Evolutionary conservation across 2,329 filamentous ascomycete species (phyloP).

Genomic region (Alternaria viburni): DNA sequence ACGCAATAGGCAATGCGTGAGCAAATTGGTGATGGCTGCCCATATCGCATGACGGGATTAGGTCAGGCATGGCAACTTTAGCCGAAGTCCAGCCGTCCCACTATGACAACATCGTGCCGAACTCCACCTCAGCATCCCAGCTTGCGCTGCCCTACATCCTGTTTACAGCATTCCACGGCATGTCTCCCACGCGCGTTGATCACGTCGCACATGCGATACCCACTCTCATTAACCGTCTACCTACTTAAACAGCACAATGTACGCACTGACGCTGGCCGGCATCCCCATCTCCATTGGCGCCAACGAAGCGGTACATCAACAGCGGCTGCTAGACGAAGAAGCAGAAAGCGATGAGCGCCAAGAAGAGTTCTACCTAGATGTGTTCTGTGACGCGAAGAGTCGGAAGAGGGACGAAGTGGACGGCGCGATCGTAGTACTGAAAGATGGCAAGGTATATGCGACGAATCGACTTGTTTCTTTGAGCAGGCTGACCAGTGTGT

Average conservation of each 20-base stretch:
- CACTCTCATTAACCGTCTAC: not conserved
- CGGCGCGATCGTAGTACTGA: slow-evolving; percentile 53
- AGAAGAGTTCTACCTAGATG: slow-evolving; percentile 59
- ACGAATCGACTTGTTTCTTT: not conserved
- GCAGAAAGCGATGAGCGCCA: slow-evolving; percentile 56
- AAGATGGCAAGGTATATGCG: slow-evolving; percentile 52
- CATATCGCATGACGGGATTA: not conserved
- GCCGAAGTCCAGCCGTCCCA: slow-evolving; percentile 14
- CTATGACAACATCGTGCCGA: slow-evolving; percentile 36
- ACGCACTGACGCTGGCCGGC: slow-evolving; percentile 47
- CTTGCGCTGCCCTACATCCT: slow-evolving; percentile 13
- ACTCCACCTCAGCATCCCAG: slow-evolving; percentile 16
- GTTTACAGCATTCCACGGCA: slow-evolving; percentile 12
- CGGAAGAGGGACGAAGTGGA: slow-evolving; percentile 50
- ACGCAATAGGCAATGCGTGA: not conserved
- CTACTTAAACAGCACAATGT: slow-evolving; percentile 22
- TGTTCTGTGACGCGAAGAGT: slow-evolving; percentile 50
- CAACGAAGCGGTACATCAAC: slow-evolving; percentile 57
- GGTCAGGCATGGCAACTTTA: not conserved
- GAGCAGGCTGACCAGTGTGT: not conserved
- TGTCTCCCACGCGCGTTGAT: slow-evolving; percentile 1
- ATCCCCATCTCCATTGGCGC: slow-evolving; percentile 58
- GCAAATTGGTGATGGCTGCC: not conserved
- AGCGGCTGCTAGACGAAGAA: slow-evolving; percentile 56
- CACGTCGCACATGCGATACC: not conserved